phyloP scores from a whole-genome alignment of 78 protist genomes.

The Dictyostelium brefeldianum region DNA sequence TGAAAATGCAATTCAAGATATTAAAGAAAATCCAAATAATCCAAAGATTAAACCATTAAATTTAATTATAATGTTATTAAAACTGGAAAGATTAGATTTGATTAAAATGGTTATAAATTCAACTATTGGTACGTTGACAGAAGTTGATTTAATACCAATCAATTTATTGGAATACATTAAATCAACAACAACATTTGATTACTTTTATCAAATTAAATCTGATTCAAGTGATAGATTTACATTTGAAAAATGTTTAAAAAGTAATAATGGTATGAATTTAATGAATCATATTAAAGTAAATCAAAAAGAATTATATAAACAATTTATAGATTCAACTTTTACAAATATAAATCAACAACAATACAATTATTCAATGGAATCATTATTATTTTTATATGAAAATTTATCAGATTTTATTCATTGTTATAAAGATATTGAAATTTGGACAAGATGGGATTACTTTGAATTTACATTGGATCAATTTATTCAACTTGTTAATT shows the following conservation, averaged over 20 bases:
- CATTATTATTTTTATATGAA: neutral
- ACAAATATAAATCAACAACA: neutral
- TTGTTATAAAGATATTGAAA: neutral
- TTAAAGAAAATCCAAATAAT: neutral
- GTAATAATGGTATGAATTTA: neutral
- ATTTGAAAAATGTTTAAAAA: neutral
- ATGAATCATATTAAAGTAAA: constrained; percentile 1
- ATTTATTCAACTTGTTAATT: neutral
- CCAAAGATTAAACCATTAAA: neutral
- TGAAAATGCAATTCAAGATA: no score
- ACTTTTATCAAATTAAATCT: neutral
- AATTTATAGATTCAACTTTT: neutral
- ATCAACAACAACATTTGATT: neutral
- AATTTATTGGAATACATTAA: neutral
- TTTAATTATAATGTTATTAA: neutral
- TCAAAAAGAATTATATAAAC: neutral
- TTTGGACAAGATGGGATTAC: neutral
- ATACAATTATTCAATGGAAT: neutral
- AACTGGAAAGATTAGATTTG: neutral
- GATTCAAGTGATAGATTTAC: neutral
- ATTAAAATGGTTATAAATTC: neutral
- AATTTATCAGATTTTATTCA: neutral
- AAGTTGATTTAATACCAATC: neutral
- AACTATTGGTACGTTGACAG: neutral
- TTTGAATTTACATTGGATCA: neutral